These are phyloP conservation scores for Penicillium oxalicum DNA, from an alignment of 2,329 filamentous ascomycete species.

Conservation along the genomic window DNA sequence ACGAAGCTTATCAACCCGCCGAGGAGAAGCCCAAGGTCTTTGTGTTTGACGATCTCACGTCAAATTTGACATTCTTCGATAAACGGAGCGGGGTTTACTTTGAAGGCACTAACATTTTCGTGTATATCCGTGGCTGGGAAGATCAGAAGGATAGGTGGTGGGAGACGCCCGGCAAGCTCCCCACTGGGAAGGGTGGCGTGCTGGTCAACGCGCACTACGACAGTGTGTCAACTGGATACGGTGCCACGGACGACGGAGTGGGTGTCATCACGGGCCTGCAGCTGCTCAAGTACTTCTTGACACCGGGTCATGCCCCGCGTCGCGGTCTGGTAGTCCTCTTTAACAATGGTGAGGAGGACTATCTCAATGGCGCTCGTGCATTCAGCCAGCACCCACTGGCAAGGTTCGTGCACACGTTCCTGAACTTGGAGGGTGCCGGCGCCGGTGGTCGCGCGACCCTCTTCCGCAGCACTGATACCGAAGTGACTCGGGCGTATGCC, in stretches of 20 bases:
- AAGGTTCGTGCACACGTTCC: slow-evolving; percentile 74
- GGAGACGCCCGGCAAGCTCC: slow-evolving; percentile 47
- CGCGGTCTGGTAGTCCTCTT: slow-evolving; percentile 77
- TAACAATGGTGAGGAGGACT: slow-evolving; percentile 96
- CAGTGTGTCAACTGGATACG: slow-evolving; percentile 84
- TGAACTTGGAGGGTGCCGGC: slow-evolving; percentile 92
- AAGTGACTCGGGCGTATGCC: slow-evolving; percentile 75
- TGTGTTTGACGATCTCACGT: slow-evolving; percentile 70
- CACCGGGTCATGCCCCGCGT: slow-evolving; percentile 63
- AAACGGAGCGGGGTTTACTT: slow-evolving; percentile 64
- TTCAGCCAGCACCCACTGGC: slow-evolving; percentile 79
- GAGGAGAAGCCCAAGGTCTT: slow-evolving; percentile 39
- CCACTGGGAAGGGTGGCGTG: slow-evolving; percentile 64
- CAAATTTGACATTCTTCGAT: slow-evolving; percentile 68
- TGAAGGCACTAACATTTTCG: slow-evolving; percentile 84
- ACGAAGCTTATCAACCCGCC: slow-evolving; percentile 14
- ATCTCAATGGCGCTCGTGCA: slow-evolving; percentile 75
- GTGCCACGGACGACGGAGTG: slow-evolving; percentile 89
- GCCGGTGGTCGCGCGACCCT: slow-evolving; percentile 82
- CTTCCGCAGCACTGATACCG: slow-evolving; percentile 80
- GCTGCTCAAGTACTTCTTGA: slow-evolving; percentile 78
- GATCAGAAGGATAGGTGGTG: slow-evolving; percentile 72
- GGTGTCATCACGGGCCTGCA: slow-evolving; percentile 83
- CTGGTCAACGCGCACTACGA: slow-evolving; percentile 95
- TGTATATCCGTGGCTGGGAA: slow-evolving; percentile 79